phyloP scores from a whole-genome alignment of 2,329 filamentous ascomycete genomes.

The Aspergillus felis region DNA sequence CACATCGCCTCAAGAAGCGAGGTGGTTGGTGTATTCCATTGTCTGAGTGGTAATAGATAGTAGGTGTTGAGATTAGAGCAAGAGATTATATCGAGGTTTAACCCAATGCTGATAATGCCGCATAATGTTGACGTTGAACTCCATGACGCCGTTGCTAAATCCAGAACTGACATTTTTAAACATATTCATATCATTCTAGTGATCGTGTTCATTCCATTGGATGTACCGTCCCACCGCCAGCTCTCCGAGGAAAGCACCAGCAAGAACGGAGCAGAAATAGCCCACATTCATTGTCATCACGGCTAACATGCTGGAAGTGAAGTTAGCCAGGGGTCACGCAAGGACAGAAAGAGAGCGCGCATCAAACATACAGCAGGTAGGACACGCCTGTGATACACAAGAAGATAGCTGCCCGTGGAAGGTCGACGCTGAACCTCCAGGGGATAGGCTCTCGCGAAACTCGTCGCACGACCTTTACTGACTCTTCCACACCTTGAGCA shows the following conservation, averaged over 20 bases:
- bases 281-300: constrained; percentile 88
- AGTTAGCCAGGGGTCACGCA: constrained; percentile 2
- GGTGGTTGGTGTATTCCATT: neutral
- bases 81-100: neutral
- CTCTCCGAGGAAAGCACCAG: constrained; percentile 79
- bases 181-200: constrained; percentile 9
- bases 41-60: neutral
- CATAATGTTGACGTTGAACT: neutral
- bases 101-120: neutral
- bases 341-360: neutral
- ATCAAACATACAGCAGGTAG: constrained; percentile 72
- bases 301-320: constrained; percentile 69
- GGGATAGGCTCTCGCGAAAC: constrained; percentile 54
- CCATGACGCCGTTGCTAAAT: neutral
- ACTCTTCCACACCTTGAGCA: constrained; percentile 76
- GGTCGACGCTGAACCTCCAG: constrained; percentile 77
- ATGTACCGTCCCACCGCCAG: constrained; percentile 70
- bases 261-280: constrained; percentile 77
- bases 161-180: neutral
- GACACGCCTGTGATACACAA: constrained; percentile 71
- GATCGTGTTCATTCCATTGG: constrained; percentile 31
- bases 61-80: neutral
- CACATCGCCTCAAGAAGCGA: neutral
- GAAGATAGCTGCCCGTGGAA: constrained; percentile 67
- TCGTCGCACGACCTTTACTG: constrained; percentile 67